A percentile compares a stretch with the other conserved stretches of the same genome.
phyloP scores from a whole-genome alignment of 1,139 yeast genomes.

The Nakaseomyces glabratus region DNA sequence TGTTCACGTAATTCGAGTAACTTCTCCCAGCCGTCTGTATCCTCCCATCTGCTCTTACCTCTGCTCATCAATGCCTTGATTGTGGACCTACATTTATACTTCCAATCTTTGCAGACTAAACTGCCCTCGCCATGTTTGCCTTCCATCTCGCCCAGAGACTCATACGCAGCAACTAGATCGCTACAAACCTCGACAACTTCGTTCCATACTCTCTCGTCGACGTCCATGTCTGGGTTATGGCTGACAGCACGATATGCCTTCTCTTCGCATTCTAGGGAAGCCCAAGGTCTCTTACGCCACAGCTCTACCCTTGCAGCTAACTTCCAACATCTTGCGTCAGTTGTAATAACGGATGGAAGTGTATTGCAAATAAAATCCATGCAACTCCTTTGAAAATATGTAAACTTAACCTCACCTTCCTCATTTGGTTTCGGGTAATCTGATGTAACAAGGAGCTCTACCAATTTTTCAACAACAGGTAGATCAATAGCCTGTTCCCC shows the following conservation, averaged over 20 bases:
- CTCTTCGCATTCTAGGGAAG: conserved; percentile 75
- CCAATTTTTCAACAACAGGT: conserved; percentile 66
- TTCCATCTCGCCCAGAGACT: conserved; percentile 73
- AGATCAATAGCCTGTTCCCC: conserved; percentile 68
- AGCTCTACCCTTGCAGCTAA: conserved; percentile 72
- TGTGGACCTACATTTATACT: conserved; percentile 66
- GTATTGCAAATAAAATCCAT: conserved; percentile 58
- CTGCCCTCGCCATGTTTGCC: conserved; percentile 83
- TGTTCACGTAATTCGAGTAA: conserved; percentile 44
- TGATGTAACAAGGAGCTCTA: conserved; percentile 49
- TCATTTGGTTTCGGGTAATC: conserved; percentile 41
- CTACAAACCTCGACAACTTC: conserved; percentile 72
- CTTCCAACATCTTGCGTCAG: conserved; percentile 74
- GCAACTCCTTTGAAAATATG: conserved; percentile 58
- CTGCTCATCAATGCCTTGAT: conserved; percentile 70
- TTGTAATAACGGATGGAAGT: conserved; percentile 60
- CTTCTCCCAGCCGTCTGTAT: conserved; percentile 65
- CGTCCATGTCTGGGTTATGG: conserved; percentile 56
- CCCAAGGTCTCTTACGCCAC: conserved; percentile 87
- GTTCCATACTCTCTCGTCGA: conserved; percentile 59
- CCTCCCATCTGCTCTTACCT: conserved; percentile 76
- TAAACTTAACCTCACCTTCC: conserved; percentile 28
- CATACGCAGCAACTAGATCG: conserved; percentile 82
- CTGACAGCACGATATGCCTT: conserved; percentile 72
- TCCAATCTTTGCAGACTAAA: conserved; percentile 86